These are phyloP conservation scores for Trichophyton rubrum DNA, from an alignment of 2,329 filamentous ascomycete species.

Conservation along the genomic window DNA sequence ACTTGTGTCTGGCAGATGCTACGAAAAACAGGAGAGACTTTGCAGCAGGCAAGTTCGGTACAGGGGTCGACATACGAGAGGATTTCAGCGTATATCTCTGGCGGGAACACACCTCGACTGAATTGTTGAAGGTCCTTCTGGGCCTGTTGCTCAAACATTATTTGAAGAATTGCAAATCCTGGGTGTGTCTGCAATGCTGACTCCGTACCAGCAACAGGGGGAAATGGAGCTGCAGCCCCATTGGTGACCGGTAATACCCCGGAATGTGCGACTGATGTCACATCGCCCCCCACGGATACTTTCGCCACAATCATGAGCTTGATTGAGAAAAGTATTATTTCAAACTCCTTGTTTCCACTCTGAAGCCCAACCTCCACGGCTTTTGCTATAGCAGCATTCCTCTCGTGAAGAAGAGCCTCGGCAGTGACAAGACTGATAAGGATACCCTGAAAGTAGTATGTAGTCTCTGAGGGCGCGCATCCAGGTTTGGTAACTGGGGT, in stretches of 20 bases:
- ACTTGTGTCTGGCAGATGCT: not conserved
- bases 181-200: not conserved
- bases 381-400: not conserved
- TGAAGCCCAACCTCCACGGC: not conserved
- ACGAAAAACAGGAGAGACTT: not conserved
- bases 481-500: not conserved
- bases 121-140: not conserved
- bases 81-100: not conserved
- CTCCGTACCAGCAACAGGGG: not conserved
- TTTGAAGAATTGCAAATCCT: not conserved
- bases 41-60: not conserved
- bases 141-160: not conserved
- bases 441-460: not conserved
- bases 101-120: not conserved
- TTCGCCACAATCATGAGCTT: not conserved
- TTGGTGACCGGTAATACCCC: not conserved
- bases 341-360: not conserved
- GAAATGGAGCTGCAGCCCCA: not conserved
- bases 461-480: not conserved
- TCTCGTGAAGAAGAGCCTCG: not conserved
- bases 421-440: not conserved
- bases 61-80: not conserved
- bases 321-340: not conserved
- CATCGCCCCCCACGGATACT: not conserved
- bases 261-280: not conserved